Evolutionary conservation across 108 stramenopile species (phyloP).

Genomic region (Epipyxis sp.): DNA sequence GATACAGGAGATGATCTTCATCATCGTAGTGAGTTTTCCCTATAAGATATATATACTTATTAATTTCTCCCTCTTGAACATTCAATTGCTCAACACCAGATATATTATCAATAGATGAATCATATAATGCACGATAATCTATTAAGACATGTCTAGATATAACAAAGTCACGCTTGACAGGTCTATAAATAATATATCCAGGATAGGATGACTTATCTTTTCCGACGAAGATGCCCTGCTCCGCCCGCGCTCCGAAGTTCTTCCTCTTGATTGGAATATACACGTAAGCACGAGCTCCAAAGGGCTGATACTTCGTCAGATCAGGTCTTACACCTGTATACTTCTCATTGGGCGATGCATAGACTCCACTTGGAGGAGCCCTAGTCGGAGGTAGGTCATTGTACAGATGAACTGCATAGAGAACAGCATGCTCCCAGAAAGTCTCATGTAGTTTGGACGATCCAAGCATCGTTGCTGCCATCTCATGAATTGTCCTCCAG

Average conservation of each 20-base stretch:
- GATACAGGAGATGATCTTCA: not conserved
- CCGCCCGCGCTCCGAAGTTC: not conserved
- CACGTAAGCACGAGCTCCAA: not conserved
- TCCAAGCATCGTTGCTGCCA: not conserved
- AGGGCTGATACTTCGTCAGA: constrained; percentile 1
- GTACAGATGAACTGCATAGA: constrained; percentile 12
- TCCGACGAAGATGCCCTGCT: constrained; percentile 7
- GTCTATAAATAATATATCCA: too few relatives aligned
- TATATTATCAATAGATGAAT: too few relatives aligned
- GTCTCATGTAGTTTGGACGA: constrained; percentile 17
- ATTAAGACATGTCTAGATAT: too few relatives aligned
- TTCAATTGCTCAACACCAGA: too few relatives aligned
- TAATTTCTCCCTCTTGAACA: too few relatives aligned
- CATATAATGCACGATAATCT: too few relatives aligned
- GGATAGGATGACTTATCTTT: too few relatives aligned
- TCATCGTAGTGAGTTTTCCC: not conserved
- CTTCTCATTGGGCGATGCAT: not conserved
- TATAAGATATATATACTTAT: not conserved
- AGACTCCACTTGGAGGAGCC: not conserved
- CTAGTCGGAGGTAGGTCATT: constrained; percentile 11
- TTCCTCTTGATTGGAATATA: constrained; percentile 18
- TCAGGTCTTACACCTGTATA: constrained; percentile 2
- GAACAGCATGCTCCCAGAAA: not conserved
- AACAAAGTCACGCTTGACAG: too few relatives aligned
- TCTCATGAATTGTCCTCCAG: constrained; percentile 18